A percentile compares a stretch with the other conserved stretches of the same genome.
Conservation (phyloP, 805 yeast genomes). For the Cyberlindnera subsufficiens region DNA sequence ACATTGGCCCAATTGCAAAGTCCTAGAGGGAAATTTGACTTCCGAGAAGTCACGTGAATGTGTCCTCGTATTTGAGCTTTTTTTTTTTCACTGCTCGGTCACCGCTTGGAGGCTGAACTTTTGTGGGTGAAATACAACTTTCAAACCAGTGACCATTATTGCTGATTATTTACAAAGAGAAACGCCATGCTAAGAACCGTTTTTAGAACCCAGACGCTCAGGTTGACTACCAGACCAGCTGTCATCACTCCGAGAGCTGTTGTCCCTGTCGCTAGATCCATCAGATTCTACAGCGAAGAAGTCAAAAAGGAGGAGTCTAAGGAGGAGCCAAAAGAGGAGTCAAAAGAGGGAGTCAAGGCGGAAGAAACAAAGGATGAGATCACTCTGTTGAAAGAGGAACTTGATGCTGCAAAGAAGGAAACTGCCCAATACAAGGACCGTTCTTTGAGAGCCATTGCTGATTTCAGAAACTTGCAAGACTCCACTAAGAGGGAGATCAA, state of each 20-base stretch:
- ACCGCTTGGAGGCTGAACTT: not conserved
- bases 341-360: slow-evolving; percentile 7
- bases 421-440: slow-evolving; percentile 23
- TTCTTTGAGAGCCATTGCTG: slow-evolving; percentile 24
- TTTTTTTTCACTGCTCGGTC: no score
- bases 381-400: slow-evolving; percentile 12
- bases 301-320: slow-evolving; percentile 18
- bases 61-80: no score
- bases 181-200: slow-evolving; percentile 17
- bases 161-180: not conserved
- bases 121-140: slow-evolving; percentile 2
- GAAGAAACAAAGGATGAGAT: slow-evolving; percentile 21
- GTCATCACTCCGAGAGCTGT: slow-evolving; percentile 3
- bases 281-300: slow-evolving; percentile 25
- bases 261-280: slow-evolving; percentile 3
- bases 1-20: no score
- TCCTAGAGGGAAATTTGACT: no score
- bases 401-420: slow-evolving; percentile 21
- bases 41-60: no score
- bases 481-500: slow-evolving; percentile 25
- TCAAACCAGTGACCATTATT: not conserved
- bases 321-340: slow-evolving; percentile 8
- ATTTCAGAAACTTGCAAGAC: slow-evolving; percentile 26
- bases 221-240: slow-evolving; percentile 5
- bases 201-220: slow-evolving; percentile 7